phyloP scores from a whole-genome alignment of 441 rosid genomes.

The Theobroma grandiflorum region DNA sequence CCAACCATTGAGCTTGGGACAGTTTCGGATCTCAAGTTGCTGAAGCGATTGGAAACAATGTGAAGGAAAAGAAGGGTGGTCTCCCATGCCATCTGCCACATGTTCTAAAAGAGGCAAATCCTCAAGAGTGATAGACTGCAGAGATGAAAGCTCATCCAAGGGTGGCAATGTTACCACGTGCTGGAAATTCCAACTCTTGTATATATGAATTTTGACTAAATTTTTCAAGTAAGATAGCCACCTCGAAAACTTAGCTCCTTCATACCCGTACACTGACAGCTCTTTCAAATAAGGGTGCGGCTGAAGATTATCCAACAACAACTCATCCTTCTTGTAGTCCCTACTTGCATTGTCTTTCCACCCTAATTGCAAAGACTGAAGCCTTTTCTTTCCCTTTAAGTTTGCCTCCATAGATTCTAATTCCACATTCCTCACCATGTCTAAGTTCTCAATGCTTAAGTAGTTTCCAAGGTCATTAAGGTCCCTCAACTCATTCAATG shows the following conservation, averaged over 20 bases:
- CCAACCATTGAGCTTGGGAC: background rate
- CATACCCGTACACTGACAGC: background rate
- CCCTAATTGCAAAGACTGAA: background rate
- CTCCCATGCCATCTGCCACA: background rate
- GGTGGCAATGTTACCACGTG: constrained; percentile 10
- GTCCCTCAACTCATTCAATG: constrained; percentile 19
- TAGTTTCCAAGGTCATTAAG: constrained; percentile 22
- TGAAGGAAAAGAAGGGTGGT: background rate
- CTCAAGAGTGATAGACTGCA: constrained; percentile 14
- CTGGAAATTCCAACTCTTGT: background rate
- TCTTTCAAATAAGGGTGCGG: constrained; percentile 20
- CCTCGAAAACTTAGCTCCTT: constrained; percentile 3
- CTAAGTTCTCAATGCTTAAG: background rate
- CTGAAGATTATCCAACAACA: constrained; percentile 7
- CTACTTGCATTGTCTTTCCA: background rate
- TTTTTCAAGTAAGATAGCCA: constrained; percentile 27
- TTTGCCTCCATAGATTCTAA: background rate
- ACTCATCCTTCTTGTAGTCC: background rate
- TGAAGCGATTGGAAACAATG: background rate
- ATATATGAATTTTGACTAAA: constrained; percentile 2
- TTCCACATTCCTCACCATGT: background rate
- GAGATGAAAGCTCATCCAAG: constrained; percentile 23
- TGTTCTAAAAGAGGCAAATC: background rate
- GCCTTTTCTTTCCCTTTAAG: background rate
- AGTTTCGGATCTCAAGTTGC: background rate